Evolutionary conservation across 2,329 filamentous ascomycete genomes (phyloP).

Genomic region (Xylariales sp.): DNA sequence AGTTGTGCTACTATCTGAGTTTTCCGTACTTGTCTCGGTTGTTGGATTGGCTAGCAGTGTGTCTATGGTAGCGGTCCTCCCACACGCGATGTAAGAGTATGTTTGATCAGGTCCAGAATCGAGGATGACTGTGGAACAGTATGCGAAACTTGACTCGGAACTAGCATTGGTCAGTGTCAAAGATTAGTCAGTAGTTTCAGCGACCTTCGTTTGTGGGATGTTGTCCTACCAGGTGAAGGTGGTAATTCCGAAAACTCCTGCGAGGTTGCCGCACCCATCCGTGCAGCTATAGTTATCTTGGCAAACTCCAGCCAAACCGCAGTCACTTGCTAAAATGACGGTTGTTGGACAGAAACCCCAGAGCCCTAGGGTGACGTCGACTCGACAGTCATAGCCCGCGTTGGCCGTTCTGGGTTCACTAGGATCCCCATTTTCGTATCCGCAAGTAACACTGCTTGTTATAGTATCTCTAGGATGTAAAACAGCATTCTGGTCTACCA

Average conservation of each 20-base stretch:
- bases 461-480: too few relatives aligned
- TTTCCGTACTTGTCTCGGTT: neutral
- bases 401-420: slow-evolving; percentile 23
- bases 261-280: slow-evolving; percentile 25
- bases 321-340: slow-evolving; percentile 29
- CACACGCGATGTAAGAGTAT: slow-evolving; percentile 1
- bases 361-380: slow-evolving; percentile 26
- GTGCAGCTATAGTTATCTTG: slow-evolving; percentile 26
- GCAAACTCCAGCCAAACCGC: slow-evolving; percentile 31
- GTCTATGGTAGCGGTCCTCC: neutral
- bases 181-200: neutral
- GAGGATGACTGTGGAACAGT: slow-evolving; percentile 2
- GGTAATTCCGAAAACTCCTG: slow-evolving; percentile 15
- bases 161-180: neutral
- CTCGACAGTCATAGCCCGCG: slow-evolving; percentile 28
- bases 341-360: slow-evolving; percentile 36
- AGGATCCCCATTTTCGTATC: slow-evolving; percentile 26
- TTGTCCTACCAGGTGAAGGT: slow-evolving; percentile 31
- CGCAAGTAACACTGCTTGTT: too few relatives aligned
- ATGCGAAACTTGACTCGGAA: neutral
- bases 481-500: too few relatives aligned
- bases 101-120: slow-evolving; percentile 2
- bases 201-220: neutral
- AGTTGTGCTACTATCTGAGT: neutral
- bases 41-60: slow-evolving; percentile 1